Conservation (phyloP, 1,284 basidiomycete genomes). For the Stygiomarasmius scandens region DNA sequence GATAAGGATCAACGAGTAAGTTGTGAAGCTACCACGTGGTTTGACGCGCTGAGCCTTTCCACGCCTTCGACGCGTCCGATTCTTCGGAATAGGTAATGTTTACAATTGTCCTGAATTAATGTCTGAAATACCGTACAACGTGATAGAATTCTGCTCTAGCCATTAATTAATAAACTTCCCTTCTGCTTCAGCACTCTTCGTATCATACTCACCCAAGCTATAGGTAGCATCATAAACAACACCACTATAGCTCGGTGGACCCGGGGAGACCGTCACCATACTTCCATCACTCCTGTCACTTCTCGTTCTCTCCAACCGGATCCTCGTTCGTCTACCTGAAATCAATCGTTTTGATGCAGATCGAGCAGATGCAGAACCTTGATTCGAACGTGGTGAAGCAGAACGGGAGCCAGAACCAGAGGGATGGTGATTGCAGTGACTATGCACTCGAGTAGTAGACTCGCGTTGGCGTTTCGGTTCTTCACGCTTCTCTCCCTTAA, state of each 20-base stretch:
- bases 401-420: not conserved
- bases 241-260: slow-evolving; percentile 10
- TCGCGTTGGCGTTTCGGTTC: not conserved
- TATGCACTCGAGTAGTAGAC: not conserved
- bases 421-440: not conserved
- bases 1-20: too few species aligned
- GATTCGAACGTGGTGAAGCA: not conserved
- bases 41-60: too few species aligned
- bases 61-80: too few species aligned
- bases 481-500: not conserved
- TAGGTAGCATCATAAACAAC: not conserved
- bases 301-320: not conserved
- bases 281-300: slow-evolving; percentile 2
- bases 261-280: slow-evolving; percentile 7
- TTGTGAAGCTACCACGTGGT: too few species aligned
- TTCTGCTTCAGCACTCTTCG: not conserved
- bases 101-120: too few species aligned
- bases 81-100: too few species aligned
- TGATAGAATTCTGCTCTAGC: too few species aligned
- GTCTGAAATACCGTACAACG: too few species aligned
- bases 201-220: not conserved
- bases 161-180: not conserved
- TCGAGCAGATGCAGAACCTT: not conserved
- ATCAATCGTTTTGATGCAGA: slow-evolving; percentile 4
- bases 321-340: slow-evolving; percentile 3